phyloP scores from a whole-genome alignment of 2,329 filamentous ascomycete genomes.

The Hawksworthiomyces lignivorus region DNA sequence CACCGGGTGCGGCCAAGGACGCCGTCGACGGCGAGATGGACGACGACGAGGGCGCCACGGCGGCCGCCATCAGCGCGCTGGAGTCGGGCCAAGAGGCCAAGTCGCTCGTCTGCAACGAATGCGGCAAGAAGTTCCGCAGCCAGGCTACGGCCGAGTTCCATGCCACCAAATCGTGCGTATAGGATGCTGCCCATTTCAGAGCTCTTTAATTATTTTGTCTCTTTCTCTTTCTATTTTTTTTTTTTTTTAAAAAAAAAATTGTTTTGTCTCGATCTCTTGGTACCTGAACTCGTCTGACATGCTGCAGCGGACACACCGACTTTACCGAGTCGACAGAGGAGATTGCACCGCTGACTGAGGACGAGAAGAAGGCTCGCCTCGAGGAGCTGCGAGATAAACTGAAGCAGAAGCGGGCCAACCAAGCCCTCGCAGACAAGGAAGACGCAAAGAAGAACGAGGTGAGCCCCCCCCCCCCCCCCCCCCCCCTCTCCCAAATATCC shows the following conservation, averaged over 20 bases:
- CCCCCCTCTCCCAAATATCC: too few relatives aligned
- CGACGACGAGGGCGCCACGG: slow-evolving; percentile 36
- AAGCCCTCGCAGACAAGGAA: slow-evolving; percentile 67
- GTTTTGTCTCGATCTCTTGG: too few relatives aligned
- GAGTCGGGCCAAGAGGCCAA: slow-evolving; percentile 64
- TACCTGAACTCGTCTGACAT: too few relatives aligned
- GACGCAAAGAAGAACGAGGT: slow-evolving; percentile 83
- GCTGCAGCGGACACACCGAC: slow-evolving; percentile 78
- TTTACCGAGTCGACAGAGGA: slow-evolving; percentile 93
- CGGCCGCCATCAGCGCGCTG: slow-evolving; percentile 51
- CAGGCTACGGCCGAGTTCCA: slow-evolving; percentile 81
- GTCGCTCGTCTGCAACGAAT: slow-evolving; percentile 90
- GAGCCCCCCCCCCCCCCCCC: too few relatives aligned
- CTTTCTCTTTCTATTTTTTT: neutral
- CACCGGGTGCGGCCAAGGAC: slow-evolving; percentile 20
- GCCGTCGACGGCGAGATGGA: slow-evolving; percentile 20
- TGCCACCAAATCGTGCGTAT: slow-evolving; percentile 68
- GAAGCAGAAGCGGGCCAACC: slow-evolving; percentile 61
- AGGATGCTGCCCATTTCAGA: too few relatives aligned
- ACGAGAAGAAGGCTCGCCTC: slow-evolving; percentile 78
- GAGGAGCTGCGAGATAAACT: slow-evolving; percentile 66
- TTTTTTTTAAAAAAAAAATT: neutral
- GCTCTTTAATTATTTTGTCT: neutral
- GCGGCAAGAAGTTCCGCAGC: slow-evolving; percentile 81
- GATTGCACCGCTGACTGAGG: slow-evolving; percentile 81